phyloP scores from a whole-genome alignment of 164 flowering plant genomes.

The Kingdonia uniflora region DNA sequence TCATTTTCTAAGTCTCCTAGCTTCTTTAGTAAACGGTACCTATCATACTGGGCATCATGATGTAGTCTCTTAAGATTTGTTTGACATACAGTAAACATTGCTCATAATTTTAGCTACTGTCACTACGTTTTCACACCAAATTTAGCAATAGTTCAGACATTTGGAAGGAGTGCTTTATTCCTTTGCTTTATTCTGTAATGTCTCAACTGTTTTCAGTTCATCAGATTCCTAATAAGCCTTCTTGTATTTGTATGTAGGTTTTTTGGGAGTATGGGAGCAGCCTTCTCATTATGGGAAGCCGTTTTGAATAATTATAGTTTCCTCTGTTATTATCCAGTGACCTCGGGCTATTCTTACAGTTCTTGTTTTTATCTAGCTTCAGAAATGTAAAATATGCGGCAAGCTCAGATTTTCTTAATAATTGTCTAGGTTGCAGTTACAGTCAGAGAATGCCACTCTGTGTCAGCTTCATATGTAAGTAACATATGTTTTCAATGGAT shows the following conservation, averaged over 20 bases:
- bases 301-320: background rate
- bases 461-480: no score
- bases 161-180: background rate
- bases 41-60: no score
- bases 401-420: background rate
- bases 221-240: background rate
- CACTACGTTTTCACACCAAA: no score
- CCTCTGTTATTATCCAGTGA: background rate
- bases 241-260: slow-evolving; percentile 4
- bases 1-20: no score
- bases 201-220: background rate
- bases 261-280: slow-evolving; percentile 8
- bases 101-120: no score
- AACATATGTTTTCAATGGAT: no score
- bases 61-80: no score
- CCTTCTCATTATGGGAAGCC: slow-evolving; percentile 8
- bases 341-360: background rate
- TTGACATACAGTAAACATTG: no score
- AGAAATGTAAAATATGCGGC: background rate
- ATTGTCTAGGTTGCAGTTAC: no score
- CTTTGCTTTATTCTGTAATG: background rate
- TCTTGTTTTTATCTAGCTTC: background rate
- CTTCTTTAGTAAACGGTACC: no score
- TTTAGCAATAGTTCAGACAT: background rate
- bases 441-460: no score